Base-by-base conservation (phyloP, 2,329 filamentous ascomycete genomes). In the Aspergillus transmontanensis region DNA sequence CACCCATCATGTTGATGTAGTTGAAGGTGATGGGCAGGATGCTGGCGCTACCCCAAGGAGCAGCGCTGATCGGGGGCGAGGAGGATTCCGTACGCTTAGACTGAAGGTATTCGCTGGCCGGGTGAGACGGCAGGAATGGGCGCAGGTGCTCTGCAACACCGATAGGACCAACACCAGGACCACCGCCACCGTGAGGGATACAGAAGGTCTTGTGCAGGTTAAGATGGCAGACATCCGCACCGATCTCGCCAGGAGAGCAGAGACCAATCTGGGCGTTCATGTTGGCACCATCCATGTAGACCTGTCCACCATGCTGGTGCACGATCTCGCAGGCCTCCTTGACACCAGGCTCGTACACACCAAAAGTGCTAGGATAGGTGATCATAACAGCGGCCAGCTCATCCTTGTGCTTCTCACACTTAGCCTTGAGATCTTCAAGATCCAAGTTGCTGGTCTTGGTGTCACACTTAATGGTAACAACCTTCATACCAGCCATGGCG, bases 131-230 rank as follows among this genome's bases (percentile, higher is more conserved):
- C 16, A 97, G 85, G 83, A 89, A 93, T 6, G 88, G 87, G 7
- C 86, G 81, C 57, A 98, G 87, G 73, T 96, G 92, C 64, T 88
- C 81, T 76, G 94, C 95, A 60, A 97, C 94, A 75, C 93, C 94
- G 69, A 98, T 96, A 59, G 94, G 94, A 2, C 94, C 94, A 43
- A 97, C 92, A 72, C 94, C 94, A 11, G 94, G 94, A 19, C 94
- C 94, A 68, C 94, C 94, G 67, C 94, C 94, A 60, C 94, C 94
- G 79, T 98, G 94, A 54, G 94, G 94, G 73, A 98, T 98, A 77
- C 94, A 98, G 84, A 98, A 98, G 3, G 94, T 98, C 86, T 98
- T 98, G 87, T 98, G 94, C 48, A 98, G 86, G 80, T 98, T 98
- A 64, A 98, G 84, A 82, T 97, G 94, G 85, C 94, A 98, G 45